Base-by-base conservation (phyloP, 768 basidiomycete genomes). In the Phaeotremella skinneri region DNA sequence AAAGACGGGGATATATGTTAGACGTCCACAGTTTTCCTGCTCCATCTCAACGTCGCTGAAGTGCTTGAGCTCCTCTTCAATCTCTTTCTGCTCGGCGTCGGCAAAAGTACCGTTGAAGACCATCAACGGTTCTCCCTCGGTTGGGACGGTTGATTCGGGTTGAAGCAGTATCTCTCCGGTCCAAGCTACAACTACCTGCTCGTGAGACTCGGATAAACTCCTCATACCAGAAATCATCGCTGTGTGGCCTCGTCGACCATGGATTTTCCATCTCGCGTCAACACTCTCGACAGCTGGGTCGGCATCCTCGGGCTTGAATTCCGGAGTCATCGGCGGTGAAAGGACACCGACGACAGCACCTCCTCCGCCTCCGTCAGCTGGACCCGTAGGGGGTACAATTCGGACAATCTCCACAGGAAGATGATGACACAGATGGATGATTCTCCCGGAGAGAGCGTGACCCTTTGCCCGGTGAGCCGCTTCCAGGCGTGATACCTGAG, bases 191-290 rank as follows among this genome's bases (percentile, higher is more conserved):
- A 97, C 83, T 70, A 94, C 76, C 79, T 98, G 91, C 67, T 94
- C 88, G 77, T 94, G 89, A 0, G 88, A 88, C 13, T 85, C 80
- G 2, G 86, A 82, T 32, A 99, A 83, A 11, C 87, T 88, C 53
- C 86, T 85, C 70, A 97, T 91, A 30, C 94, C 94, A 45, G 87
- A 88, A 59, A 92, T 87, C 89, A 98, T 91, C 11, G 94, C 94
- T 7, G 90, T 84, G 73, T 98, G 96, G 17, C 92, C 93, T 63
- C 91, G 86, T 39, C 94, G 82, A 1, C 86, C 84, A 1, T 83
- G 78, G 4, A 99, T 79, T 17, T 84, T 83, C 94, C 94, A 99
- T 34, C 81, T 79, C 58, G 64, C 58, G 68, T 74, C 59, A 45
- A 58, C 63, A 32, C 43, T 43, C 54, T 68, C 56, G 2, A 67